Conservation (phyloP, 139 green algal species). For the Haematococcus lacustris region DNA sequence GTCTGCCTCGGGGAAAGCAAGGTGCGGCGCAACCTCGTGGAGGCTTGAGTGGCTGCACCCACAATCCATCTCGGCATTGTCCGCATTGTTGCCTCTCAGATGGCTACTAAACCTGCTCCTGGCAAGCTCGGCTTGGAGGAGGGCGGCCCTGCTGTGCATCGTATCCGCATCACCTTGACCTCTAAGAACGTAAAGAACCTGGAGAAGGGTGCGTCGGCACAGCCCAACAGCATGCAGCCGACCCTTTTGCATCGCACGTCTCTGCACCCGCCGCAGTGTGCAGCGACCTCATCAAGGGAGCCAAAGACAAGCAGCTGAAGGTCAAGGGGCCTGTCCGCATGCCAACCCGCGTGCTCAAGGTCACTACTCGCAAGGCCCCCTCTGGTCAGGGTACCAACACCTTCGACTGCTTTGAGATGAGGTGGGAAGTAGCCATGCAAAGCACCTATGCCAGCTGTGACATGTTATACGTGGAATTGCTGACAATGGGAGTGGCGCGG, state of each 20-base stretch:
- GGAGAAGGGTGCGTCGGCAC: conserved; percentile 97
- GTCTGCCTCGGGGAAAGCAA: too few species aligned
- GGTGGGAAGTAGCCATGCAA: too few species aligned
- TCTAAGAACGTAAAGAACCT: conserved; percentile 93
- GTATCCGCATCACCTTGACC: conserved; percentile 98
- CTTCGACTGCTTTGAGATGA: conserved; percentile 94
- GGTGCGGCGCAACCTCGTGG: too few species aligned
- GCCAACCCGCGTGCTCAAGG: conserved; percentile 95
- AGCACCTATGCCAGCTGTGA: too few species aligned
- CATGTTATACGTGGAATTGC: too few species aligned
- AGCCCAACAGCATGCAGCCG: neutral
- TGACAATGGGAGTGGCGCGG: too few species aligned
- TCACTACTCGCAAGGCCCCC: conserved; percentile 97
- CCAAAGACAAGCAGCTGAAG: conserved; percentile 97
- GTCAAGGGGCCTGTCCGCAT: conserved; percentile 98
- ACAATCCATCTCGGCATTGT: too few species aligned
- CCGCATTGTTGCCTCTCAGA: too few species aligned
- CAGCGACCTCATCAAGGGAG: conserved; percentile 90
- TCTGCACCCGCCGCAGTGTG: conserved; percentile 67
- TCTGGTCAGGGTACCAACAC: conserved; percentile 99
- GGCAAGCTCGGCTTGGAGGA: conserved; percentile 56
- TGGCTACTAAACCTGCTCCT: conserved; percentile 28
- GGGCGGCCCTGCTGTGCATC: conserved; percentile 76
- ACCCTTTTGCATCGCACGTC: neutral
- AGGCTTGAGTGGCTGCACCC: too few species aligned